Evolutionary conservation across 2,329 filamentous ascomycete species (phyloP), one percentile per base, ranked within the genome.

Genomic region (Cryphonectria carpinicola): DNA sequence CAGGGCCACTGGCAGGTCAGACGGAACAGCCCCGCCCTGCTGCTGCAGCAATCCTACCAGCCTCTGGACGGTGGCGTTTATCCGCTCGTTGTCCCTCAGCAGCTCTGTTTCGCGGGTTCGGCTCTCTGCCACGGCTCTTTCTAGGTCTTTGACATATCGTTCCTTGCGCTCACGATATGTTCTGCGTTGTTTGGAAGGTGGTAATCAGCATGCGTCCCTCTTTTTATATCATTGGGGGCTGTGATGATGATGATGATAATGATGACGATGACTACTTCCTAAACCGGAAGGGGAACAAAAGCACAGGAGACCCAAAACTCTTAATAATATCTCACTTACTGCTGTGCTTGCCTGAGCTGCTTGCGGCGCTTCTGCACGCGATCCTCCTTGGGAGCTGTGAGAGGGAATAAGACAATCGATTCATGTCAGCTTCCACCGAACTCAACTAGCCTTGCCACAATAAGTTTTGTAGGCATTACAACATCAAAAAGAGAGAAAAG

Each of bases 161-260:
- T 77, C 76, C 46, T 77, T 79, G 22, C 78, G 77, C 1, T 77
- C 75, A 14, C 78, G 77, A 65, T 79, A 79, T 6, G 74, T 74
- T 54, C 77, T 79, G 58, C 0, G 19, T n/a, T 37, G 32, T 10
- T 14, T 32, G 2, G 25, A 32, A 13, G 32, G 8, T 6, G 25
- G 11, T 17, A 19, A 4, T 61, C 28, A 39, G 19, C 13, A 43
- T 14, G 39, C 11, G 14, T 14, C 60, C 13, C 22, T n/a, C 28
- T 61, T 61, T 25, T 35, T 11, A 32, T 19, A 4, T 19, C 4
- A 6, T 4, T 19, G 17, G 14, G 17, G 41, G 4, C 13, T 43
- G 13, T 43, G 37, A 39, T 46, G 43, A 46, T 22, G 43, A 7
- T 46, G 6, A 49, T 49, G 28, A 28, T 28, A 28, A 28, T 43